Evolutionary conservation across 805 yeast genomes (phyloP), one percentile per base, ranked within the genome.

Genomic region (Starmerella tilneyi): DNA sequence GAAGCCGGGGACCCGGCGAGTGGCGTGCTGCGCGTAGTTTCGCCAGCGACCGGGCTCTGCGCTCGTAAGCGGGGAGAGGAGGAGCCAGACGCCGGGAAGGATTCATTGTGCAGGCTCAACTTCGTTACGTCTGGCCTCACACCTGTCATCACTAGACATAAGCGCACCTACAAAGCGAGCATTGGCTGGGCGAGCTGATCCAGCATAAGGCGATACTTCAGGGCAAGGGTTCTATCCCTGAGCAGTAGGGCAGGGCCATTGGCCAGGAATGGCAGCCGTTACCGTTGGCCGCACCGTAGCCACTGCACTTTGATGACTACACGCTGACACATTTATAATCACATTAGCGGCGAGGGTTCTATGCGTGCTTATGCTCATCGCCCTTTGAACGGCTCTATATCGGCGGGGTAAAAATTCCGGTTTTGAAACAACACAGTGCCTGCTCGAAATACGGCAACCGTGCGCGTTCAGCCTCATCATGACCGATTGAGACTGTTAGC

Each of bases 111-210:
- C 30, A 43, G 26, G 13, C 29, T 28, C 32, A 43, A 21, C 17
- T 23, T 29, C 21, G 42, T 15, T 9, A 44, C 29, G 33, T 37
- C 28, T 37, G 46, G 46, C 31, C 28, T 17, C 34, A 20, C 33
- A 5, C 34, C 43, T 16, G 38, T 44, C 46, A 44, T 44, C 19
- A 5, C 15, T 24, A n/a, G 30, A 23, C 39, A 35, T 35, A 35
- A 35, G 39, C 30, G 19, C 39, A 11, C 39, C 29, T 22, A 12
- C 9, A 23, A 4, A 16, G 7, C 30, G 27, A 4, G 22, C 21
- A 17, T 9, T 34, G 17, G 9, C 4, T 13, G 19, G 19, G 38
- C 38, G 38, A 28, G 16, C 19, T 9, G 38, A 34, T 21, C 38
- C 38, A 9, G 28, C 28, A 8, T 34, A 13, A 22, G 28, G 38